These are phyloP conservation scores for Mycena crocata DNA, from an alignment of 768 basidiomycete genomes.

Conservation along the genomic window DNA sequence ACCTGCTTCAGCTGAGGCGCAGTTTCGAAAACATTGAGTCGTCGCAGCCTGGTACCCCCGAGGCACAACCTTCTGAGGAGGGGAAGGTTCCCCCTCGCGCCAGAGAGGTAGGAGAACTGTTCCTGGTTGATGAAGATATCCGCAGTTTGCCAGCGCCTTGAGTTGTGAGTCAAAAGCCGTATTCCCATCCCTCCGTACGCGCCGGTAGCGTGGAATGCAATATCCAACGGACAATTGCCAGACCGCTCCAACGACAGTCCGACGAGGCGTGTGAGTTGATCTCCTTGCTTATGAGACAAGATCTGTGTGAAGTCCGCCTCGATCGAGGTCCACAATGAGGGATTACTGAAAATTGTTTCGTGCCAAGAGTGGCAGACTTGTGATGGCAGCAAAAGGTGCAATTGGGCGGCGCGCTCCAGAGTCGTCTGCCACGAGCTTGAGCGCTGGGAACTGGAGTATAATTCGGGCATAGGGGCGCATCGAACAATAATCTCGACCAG, in stretches of 20 bases:
- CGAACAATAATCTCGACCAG: background rate
- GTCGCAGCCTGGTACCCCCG: background rate
- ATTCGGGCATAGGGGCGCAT: background rate
- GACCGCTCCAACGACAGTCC: background rate
- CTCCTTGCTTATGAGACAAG: too few species aligned
- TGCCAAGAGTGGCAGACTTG: background rate
- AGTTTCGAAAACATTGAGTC: background rate
- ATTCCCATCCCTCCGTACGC: background rate
- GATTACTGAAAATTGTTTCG: background rate
- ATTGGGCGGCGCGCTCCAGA: background rate
- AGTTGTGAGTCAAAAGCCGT: background rate
- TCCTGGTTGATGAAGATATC: background rate
- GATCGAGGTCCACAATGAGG: background rate
- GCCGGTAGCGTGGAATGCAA: background rate
- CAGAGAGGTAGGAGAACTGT: background rate
- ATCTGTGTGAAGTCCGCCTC: background rate
- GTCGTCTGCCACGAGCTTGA: background rate
- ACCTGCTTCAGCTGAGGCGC: background rate
- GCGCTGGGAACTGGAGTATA: too few species aligned
- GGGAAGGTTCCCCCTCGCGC: background rate
- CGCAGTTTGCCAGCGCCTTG: background rate
- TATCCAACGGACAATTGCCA: background rate
- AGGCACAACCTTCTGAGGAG: background rate
- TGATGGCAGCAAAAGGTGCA: background rate
- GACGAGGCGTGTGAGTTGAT: background rate